phyloP scores from a whole-genome alignment of 2,329 filamentous ascomycete genomes.

The Cladosporium colombiae region DNA sequence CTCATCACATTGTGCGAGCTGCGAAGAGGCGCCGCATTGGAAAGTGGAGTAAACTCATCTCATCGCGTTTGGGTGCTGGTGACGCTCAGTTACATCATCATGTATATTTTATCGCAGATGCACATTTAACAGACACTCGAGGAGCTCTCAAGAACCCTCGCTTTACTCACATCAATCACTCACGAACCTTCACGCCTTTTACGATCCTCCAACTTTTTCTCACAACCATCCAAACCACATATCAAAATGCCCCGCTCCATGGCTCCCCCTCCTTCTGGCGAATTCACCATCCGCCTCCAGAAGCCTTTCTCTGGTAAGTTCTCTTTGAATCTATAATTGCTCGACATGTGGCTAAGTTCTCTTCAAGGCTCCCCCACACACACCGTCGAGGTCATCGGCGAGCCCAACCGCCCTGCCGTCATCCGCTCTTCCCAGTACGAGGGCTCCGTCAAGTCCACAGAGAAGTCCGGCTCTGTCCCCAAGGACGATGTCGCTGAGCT shows the following conservation, averaged over 20 bases:
- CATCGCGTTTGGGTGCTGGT: not conserved
- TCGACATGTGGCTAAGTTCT: slow-evolving; percentile 4
- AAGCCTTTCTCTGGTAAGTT: slow-evolving; percentile 39
- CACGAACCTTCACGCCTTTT: not conserved
- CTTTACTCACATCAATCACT: not conserved
- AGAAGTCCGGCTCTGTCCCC: slow-evolving; percentile 44
- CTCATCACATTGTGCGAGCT: not conserved
- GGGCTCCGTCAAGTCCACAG: slow-evolving; percentile 34
- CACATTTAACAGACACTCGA: slow-evolving; percentile 17
- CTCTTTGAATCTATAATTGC: not conserved
- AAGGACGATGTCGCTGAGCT: slow-evolving; percentile 47
- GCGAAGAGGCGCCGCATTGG: slow-evolving; percentile 15
- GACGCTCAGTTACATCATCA: slow-evolving; percentile 18
- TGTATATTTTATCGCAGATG: not conserved
- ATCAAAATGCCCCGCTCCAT: slow-evolving; percentile 38
- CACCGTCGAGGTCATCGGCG: slow-evolving; percentile 44
- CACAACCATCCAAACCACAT: not conserved
- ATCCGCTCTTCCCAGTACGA: slow-evolving; percentile 38
- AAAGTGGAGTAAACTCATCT: slow-evolving; percentile 8
- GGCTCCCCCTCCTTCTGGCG: slow-evolving; percentile 40
- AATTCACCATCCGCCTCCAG: slow-evolving; percentile 36
- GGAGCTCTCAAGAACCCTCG: not conserved
- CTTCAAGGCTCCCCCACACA: slow-evolving; percentile 34
- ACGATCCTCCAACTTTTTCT: not conserved
- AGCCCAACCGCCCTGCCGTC: slow-evolving; percentile 43